phyloP scores from a whole-genome alignment of 2,329 filamentous ascomycete species.

The Arachnomyces sp. region DNA sequence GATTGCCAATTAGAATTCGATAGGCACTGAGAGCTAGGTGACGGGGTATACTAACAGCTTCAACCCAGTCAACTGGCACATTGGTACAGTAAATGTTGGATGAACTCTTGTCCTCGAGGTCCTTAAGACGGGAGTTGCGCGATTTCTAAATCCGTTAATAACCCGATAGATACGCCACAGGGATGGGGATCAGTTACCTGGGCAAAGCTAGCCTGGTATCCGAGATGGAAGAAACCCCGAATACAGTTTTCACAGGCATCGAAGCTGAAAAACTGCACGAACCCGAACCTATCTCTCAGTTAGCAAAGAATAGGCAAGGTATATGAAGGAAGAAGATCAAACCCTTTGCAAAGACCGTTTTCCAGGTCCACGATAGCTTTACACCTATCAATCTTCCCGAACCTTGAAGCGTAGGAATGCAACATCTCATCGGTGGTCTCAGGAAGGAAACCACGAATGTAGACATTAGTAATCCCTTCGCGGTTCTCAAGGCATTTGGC shows the following conservation, averaged over 20 bases:
- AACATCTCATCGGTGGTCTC: constrained; percentile 91
- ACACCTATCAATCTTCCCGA: constrained; percentile 89
- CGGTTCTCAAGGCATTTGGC: constrained; percentile 93
- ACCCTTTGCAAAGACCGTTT: constrained; percentile 92
- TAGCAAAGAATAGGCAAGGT: constrained; percentile 16
- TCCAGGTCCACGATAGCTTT: constrained; percentile 97
- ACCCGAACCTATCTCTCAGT: constrained; percentile 65
- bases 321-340: constrained; percentile 1
- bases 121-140: constrained; percentile 96
- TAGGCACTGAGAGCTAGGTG: constrained; percentile 13
- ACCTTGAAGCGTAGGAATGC: constrained; percentile 71
- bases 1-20: constrained; percentile 46
- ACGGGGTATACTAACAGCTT: constrained; percentile 56
- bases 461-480: constrained; percentile 93
- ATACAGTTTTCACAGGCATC: constrained; percentile 93
- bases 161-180: constrained; percentile 14
- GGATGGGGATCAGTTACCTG: constrained; percentile 49
- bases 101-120: constrained; percentile 77
- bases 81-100: constrained; percentile 99
- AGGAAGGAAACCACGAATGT: constrained; percentile 90
- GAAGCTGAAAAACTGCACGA: constrained; percentile 86
- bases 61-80: constrained; percentile 82
- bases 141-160: constrained; percentile 60
- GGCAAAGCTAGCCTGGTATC: constrained; percentile 96
- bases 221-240: constrained; percentile 84